Conservation (phyloP, 371 early-diverging fungal species). For the Rhizopus delemar region DNA sequence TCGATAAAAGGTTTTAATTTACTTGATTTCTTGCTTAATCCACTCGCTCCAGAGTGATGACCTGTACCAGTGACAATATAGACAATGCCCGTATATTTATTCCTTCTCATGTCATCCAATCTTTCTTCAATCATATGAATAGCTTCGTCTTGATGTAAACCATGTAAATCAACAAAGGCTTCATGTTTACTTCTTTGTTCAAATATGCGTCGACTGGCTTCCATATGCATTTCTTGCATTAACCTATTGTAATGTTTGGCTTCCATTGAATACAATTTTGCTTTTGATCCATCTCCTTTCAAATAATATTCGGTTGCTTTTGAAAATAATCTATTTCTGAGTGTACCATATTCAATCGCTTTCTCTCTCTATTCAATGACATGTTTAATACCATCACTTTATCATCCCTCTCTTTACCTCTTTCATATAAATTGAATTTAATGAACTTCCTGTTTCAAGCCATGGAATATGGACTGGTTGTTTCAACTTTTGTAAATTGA, state of each 20-base stretch:
- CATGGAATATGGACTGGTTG: constrained; percentile 56
- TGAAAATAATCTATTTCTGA: constrained; percentile 60
- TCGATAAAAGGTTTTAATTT: constrained; percentile 47
- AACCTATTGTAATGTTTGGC: constrained; percentile 58
- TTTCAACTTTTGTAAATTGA: constrained; percentile 23
- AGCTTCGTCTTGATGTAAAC: constrained; percentile 63
- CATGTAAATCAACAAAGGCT: constrained; percentile 65
- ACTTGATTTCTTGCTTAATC: constrained; percentile 41
- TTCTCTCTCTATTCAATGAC: constrained; percentile 35
- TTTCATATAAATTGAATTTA: constrained; percentile 50
- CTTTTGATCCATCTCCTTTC: constrained; percentile 57
- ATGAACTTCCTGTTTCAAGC: constrained; percentile 55
- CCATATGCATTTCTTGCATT: constrained; percentile 62
- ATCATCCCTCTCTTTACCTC: constrained; percentile 27
- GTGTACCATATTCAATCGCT: constrained; percentile 58
- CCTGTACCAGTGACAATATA: constrained; percentile 59
- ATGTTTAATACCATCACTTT: neutral
- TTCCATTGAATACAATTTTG: constrained; percentile 55
- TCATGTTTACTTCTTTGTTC: constrained; percentile 51
- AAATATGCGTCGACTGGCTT: constrained; percentile 61
- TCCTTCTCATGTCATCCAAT: constrained; percentile 31
- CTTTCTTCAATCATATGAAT: constrained; percentile 53
- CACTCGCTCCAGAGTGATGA: constrained; percentile 48
- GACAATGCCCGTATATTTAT: constrained; percentile 36
- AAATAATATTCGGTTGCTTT: constrained; percentile 58